A percentile compares a stretch with the other conserved stretches of the same genome.
phyloP scores from a whole-genome alignment of 139 green algal genomes.

The Gonium pectorale region DNA sequence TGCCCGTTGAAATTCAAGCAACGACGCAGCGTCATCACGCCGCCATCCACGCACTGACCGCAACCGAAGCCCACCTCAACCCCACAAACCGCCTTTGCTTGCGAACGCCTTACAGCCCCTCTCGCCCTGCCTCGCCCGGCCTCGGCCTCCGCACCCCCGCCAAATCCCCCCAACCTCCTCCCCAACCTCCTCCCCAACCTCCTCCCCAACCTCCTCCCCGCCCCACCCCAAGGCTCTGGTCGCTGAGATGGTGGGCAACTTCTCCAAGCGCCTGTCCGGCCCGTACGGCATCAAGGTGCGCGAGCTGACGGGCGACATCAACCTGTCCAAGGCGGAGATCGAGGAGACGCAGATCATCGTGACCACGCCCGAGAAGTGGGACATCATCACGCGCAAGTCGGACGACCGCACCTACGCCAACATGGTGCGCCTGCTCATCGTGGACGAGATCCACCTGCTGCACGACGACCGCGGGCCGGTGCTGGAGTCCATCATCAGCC shows the following conservation, averaged over 20 bases:
- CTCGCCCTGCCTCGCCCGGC: no score
- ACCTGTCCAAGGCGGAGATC: slow-evolving; percentile 93
- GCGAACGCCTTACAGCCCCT: no score
- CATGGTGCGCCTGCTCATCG: slow-evolving; percentile 93
- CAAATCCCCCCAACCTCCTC: no score
- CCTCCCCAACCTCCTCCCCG: background rate
- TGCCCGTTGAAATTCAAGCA: no score
- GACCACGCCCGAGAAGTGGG: slow-evolving; percentile 99
- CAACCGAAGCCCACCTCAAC: no score
- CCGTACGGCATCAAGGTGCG: slow-evolving; percentile 73
- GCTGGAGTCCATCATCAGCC: slow-evolving; percentile 94
- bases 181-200: background rate
- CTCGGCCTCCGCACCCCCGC: no score
- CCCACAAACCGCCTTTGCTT: no score
- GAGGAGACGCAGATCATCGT: slow-evolving; percentile 96
- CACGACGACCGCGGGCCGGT: slow-evolving; percentile 96
- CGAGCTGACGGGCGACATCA: slow-evolving; percentile 94
- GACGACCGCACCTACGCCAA: slow-evolving; percentile 95
- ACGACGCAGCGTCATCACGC: no score
- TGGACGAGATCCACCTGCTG: slow-evolving; percentile 99
- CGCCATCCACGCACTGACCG: no score
- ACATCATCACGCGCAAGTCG: slow-evolving; percentile 99
- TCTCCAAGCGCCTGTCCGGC: slow-evolving; percentile 74
- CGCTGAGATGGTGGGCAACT: slow-evolving; percentile 98
- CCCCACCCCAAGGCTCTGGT: slow-evolving; percentile 87